Percentiles rank a stretch among this genome's conserved stretches.
These are phyloP conservation scores for Mayamaea pseudoterrestris DNA, from an alignment of 108 stramenopile species.

Conservation along the genomic window DNA sequence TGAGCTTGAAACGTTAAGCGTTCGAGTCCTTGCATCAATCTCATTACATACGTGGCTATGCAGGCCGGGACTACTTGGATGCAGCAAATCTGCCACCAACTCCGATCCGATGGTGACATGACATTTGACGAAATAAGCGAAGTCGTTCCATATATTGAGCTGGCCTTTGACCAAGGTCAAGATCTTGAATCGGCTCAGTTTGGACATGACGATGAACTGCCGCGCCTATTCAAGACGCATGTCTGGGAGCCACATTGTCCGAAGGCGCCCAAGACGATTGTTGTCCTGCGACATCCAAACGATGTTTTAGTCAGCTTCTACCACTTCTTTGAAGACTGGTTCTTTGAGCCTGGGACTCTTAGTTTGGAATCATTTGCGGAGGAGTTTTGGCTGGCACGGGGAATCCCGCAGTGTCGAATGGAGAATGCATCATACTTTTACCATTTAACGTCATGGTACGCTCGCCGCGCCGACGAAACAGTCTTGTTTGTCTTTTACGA, in stretches of 20 bases:
- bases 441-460: constrained; percentile 31
- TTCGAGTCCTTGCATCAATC: no score
- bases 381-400: constrained; percentile 37
- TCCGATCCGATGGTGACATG: constrained; percentile 35
- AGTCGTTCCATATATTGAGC: constrained; percentile 35
- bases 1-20: not conserved
- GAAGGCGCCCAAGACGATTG: constrained; percentile 20
- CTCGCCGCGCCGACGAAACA: constrained; percentile 16
- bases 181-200: constrained; percentile 21
- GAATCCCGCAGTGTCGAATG: constrained; percentile 20
- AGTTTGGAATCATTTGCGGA: constrained; percentile 27
- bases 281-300: constrained; percentile 24
- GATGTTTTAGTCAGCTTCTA: constrained; percentile 32
- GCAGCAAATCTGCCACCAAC: constrained; percentile 44
- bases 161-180: constrained; percentile 32
- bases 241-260: constrained; percentile 34
- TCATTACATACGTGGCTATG: no score
- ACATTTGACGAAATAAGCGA: constrained; percentile 27
- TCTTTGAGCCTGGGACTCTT: constrained; percentile 27
- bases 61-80: constrained; percentile 36
- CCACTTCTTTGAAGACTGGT: constrained; percentile 37
- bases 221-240: constrained; percentile 32
- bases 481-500: constrained; percentile 34
- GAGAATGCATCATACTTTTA: constrained; percentile 36
- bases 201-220: constrained; percentile 11